Percentiles rank a stretch among this genome's conserved stretches.
Conservation (phyloP, 2,329 filamentous ascomycete genomes). For the Magnaporthales sp. region DNA sequence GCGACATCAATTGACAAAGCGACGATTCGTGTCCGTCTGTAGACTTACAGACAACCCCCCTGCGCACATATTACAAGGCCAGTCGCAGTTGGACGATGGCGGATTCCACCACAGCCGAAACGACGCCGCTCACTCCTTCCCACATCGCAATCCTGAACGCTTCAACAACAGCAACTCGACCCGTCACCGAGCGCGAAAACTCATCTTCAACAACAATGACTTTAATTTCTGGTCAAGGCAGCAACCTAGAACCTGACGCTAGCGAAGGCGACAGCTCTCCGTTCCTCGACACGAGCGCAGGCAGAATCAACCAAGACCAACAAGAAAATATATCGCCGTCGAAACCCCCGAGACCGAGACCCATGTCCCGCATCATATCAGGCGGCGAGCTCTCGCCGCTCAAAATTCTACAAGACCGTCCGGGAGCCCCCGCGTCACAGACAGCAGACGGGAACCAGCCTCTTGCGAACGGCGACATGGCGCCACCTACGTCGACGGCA, state of each 20-base stretch:
- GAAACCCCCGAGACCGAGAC: constrained; percentile 26
- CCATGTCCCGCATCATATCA: constrained; percentile 46
- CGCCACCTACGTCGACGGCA: constrained; percentile 12
- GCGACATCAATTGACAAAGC: not conserved
- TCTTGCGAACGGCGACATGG: constrained; percentile 13
- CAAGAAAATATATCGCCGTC: constrained; percentile 37
- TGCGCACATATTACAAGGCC: not conserved
- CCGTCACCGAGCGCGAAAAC: constrained; percentile 24
- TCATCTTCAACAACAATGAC: constrained; percentile 15
- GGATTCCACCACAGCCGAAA: not conserved
- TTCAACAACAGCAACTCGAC: constrained; percentile 18
- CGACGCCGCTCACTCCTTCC: constrained; percentile 27
- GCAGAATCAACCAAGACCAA: constrained; percentile 13
- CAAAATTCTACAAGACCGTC: constrained; percentile 36
- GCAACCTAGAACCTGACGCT: constrained; percentile 8
- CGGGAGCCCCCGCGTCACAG: constrained; percentile 2
- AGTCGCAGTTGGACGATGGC: constrained; percentile 11
- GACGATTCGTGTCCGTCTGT: not conserved
- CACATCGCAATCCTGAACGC: constrained; percentile 28
- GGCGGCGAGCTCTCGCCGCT: constrained; percentile 49
- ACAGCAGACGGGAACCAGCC: not conserved
- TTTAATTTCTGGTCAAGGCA: constrained; percentile 3
- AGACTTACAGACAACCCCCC: not conserved
- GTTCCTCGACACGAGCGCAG: constrained; percentile 14
- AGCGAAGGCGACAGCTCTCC: constrained; percentile 19